Base-by-base conservation (phyloP, 2,329 filamentous ascomycete genomes). In the Pestalotiopsis fici region DNA sequence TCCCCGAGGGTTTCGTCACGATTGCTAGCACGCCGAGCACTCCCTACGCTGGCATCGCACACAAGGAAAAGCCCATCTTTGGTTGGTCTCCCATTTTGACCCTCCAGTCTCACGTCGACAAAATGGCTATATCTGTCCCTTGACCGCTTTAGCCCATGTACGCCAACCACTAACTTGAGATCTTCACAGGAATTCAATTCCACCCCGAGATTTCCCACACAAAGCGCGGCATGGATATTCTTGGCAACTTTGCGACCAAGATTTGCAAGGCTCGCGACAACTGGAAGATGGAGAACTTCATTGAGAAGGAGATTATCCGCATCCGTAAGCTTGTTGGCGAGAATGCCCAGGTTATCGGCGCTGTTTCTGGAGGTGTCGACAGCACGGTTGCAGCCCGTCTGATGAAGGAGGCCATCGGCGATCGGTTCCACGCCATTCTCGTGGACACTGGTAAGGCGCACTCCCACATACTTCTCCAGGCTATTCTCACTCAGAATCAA, bases 371-470 rank as follows among this genome's bases (percentile, higher is more conserved):
- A 71, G 95, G 95, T 75, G 95, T 98, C 18, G 95, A 98, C 79
- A 92, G 89, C 12, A 98, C 95, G 2, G 95, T 98, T 12, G 94
- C 91, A 1, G 93, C 93, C 0, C 92, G 90, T 79, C 85, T 98
- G 23, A 95, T 97, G 93, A 86, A 91, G 72, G 90, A 94, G 75
- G 94, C 94, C 5, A 97, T 98, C 76, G 85, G 92, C 27, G 90
- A 94, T 76, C 87, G 94, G 18, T 97, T 97, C 83, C 88, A 95
- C 72, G 93, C 94, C 18, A 88, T 97, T 3, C 87, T 97, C 23
- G 90, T 98, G 7, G 91, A 98, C 81, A 97, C 93, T 72, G 94
- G n/a, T n/a, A n/a, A n/a, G n/a, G n/a, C n/a, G n/a, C n/a, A n/a
- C n/a, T n/a, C n/a, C n/a, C n/a, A n/a, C n/a, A n/a, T n/a, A n/a